A percentile compares a stretch with the other conserved stretches of the same genome.
Evolutionary conservation across 805 yeast species (phyloP).

Genomic region (Suhomyces emberorum): DNA sequence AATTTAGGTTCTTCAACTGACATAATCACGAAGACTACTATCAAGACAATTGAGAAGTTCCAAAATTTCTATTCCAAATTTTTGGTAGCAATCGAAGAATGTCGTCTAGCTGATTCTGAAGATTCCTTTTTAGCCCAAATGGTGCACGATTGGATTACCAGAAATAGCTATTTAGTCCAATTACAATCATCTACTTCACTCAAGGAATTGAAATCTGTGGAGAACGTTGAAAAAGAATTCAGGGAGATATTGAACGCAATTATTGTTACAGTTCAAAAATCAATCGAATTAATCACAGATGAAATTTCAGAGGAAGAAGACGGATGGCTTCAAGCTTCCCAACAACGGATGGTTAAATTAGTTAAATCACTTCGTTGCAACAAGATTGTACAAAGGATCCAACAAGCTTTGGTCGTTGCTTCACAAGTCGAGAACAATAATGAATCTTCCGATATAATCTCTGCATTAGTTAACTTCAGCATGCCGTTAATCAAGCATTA

Average conservation of each 20-base stretch:
- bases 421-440: conserved; percentile 35
- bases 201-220: conserved; percentile 13
- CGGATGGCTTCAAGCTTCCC: conserved; percentile 60
- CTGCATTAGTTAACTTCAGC: conserved; percentile 53
- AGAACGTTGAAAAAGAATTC: conserved; percentile 45
- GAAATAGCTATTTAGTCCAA: not conserved
- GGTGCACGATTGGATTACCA: conserved; percentile 45
- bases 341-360: conserved; percentile 41
- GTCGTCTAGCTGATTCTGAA: conserved; percentile 29
- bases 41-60: conserved; percentile 19
- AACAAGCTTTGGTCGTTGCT: conserved; percentile 31
- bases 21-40: conserved; percentile 13
- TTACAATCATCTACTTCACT: conserved; percentile 8
- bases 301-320: conserved; percentile 47
- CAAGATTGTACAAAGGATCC: conserved; percentile 34
- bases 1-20: conserved; percentile 10
- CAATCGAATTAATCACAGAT: conserved; percentile 35
- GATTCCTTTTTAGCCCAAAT: conserved; percentile 48
- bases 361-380: conserved; percentile 42
- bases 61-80: conserved; percentile 20
- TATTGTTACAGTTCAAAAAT: conserved; percentile 65
- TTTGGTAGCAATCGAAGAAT: conserved; percentile 22
- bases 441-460: conserved; percentile 33
- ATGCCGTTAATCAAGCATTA: conserved; percentile 66
- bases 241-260: conserved; percentile 55